Base-by-base conservation (phyloP, 2,329 filamentous ascomycete species). In the Pseudogymnoascus sp. region DNA sequence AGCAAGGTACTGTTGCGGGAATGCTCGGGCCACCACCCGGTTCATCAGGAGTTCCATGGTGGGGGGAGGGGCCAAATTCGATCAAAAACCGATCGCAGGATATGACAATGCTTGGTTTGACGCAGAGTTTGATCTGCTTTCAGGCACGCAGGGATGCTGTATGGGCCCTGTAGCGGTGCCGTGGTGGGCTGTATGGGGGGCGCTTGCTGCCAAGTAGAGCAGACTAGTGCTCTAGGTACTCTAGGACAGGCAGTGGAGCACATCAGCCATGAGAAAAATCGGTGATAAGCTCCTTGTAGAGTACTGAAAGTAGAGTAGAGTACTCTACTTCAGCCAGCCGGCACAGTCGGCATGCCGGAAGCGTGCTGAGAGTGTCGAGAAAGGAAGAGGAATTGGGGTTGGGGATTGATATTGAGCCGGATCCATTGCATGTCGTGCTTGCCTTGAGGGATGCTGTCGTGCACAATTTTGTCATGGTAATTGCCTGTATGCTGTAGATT, bases 91-190 rank as follows among this genome's bases (percentile, higher is more conserved):
- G 50, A 56, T 56, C 16, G 50, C 28, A 56, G 28, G 50, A 56
- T 33, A 56, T 56, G 50, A 56, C n/a, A 56, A 56, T 56, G 50
- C 50, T 19, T 33, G 50, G 28, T 33, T 35, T 33, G 28, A 33
- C 28, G 50, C 50, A 56, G 28, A 56, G 50, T 56, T 56, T 56
- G 50, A 56, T 56, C 50, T 56, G 50, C 50, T 56, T 56, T 56
- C 50, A 56, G 50, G 50, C 50, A 56, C 6, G 50, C 50, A 56
- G 50, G 50, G 50, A 56, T 56, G 28, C 10, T 33, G 10, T 16
- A 56, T 56, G 28, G 28, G 50, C 50, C 50, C 50, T 26, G 24
- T 56, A 33, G 50, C 50, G 50, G 50, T 56, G 50, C 50, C 28
- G 50, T 56, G 50, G 50, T 22, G 50, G 50, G 26, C 50, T 33